A percentile compares a stretch with the other conserved stretches of the same genome.
Evolutionary conservation across 2,329 filamentous ascomycete genomes (phyloP).

Genomic region (Colletotrichum navitas): DNA sequence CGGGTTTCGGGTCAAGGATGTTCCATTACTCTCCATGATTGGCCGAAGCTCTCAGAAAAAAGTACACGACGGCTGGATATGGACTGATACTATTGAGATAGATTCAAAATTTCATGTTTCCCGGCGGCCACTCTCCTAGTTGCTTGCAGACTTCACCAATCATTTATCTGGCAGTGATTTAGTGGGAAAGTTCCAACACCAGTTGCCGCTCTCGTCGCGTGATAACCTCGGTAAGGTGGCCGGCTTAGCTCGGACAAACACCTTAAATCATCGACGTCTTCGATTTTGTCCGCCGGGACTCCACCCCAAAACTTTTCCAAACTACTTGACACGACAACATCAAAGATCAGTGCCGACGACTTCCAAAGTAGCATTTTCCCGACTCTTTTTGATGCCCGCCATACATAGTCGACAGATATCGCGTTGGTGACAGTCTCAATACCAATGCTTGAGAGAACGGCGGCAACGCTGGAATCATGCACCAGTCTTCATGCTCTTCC

Average conservation of each 20-base stretch:
- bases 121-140: neutral
- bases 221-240: neutral
- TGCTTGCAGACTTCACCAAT: neutral
- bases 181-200: neutral
- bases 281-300: slow-evolving; percentile 23
- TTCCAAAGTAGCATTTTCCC: slow-evolving; percentile 26
- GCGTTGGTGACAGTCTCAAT: slow-evolving; percentile 30
- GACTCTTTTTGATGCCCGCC: slow-evolving; percentile 8
- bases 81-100: slow-evolving; percentile 9
- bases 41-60: slow-evolving; percentile 28
- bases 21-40: slow-evolving; percentile 21
- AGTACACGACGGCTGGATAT: slow-evolving; percentile 27
- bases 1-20: slow-evolving; percentile 22
- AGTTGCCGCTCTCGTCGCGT: neutral
- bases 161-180: neutral
- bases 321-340: slow-evolving; percentile 24
- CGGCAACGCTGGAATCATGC: slow-evolving; percentile 68
- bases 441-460: slow-evolving; percentile 70
- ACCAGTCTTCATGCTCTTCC: slow-evolving; percentile 66
- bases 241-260: slow-evolving; percentile 7
- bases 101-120: neutral
- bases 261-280: slow-evolving; percentile 28
- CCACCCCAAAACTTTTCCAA: slow-evolving; percentile 35
- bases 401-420: slow-evolving; percentile 29
- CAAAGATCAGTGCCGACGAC: slow-evolving; percentile 4